Base-by-base conservation (phyloP, 148 eudicot genomes). In the Arctostaphylos glauca region DNA sequence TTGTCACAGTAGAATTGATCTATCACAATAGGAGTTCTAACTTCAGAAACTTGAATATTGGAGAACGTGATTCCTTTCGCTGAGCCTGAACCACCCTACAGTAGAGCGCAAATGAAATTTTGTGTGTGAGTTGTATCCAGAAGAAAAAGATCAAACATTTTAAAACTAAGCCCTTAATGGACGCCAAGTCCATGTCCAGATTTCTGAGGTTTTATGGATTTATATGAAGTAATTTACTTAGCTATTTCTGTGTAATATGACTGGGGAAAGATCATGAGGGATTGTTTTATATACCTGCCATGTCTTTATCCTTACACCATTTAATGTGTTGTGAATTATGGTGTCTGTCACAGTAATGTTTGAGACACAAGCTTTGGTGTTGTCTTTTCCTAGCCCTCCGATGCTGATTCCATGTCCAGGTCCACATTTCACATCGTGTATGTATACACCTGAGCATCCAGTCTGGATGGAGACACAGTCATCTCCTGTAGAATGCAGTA, bases 391-490 rank as follows among this genome's bases (percentile, higher is more conserved):
- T n/a, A 96, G 89, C 77, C 99, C 89, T 78, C 99, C 99, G 14
- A 96, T 96, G 87, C 99, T 96, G 83, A 96, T 96, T 50, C 99
- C 99, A 84, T 96, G 99, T 78, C 99, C 99, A 6, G 99, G 99
- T 73, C 99, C 99, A 73, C 99, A 96, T 83, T 94, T 91, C 38
- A 96, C 89, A 71, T 86, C 86, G 81, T 92, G 95, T 82, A 96
- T 77, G 72, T 94, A 90, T 55, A 96, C 91, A 78, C 94, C 93
- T 52, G 93, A 83, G 85, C 97, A 90, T 87, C 98, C 99, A 46
- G 94, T 92, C 89, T 92, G 95, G 84, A 96, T 93, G 38, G 99
- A 96, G 81, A 96, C 81, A 84, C 99, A 96, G 75, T 96, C 99
- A 88, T 96, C 99, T 81, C 99, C 99, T 96, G 91, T 87, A 85